Evolutionary conservation across 1,284 basidiomycete species (phyloP).

Genomic region (Cystobasidium pallidum): DNA sequence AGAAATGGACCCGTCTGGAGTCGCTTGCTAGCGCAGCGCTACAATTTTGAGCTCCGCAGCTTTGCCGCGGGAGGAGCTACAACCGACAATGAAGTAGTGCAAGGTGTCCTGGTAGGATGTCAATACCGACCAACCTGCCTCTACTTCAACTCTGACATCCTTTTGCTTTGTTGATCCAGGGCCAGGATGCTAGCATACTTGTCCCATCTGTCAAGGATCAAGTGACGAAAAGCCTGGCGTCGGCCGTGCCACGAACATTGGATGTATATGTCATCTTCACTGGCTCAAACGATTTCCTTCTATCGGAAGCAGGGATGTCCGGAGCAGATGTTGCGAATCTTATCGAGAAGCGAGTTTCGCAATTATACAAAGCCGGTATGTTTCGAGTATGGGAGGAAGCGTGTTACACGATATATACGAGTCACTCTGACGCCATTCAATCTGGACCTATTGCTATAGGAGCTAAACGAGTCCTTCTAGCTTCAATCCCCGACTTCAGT

Average conservation of each 20-base stretch:
- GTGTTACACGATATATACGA: too few species aligned
- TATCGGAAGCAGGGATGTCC: slow-evolving; percentile 8
- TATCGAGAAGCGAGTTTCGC: slow-evolving; percentile 15
- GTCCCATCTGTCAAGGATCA: slow-evolving; percentile 19
- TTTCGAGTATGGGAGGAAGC: too few species aligned
- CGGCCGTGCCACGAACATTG: background rate
- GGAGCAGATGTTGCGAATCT: slow-evolving; percentile 9
- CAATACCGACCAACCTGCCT: too few species aligned
- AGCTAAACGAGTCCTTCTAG: slow-evolving; percentile 17
- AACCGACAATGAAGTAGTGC: slow-evolving; percentile 21
- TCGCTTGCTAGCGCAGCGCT: slow-evolving; percentile 1
- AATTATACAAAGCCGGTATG: slow-evolving; percentile 23
- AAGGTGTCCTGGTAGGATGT: slow-evolving; percentile 3
- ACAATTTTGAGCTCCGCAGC: slow-evolving; percentile 21
- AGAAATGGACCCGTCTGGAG: slow-evolving; percentile 33
- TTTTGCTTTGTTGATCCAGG: background rate
- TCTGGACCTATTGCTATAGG: background rate
- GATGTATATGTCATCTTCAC: slow-evolving; percentile 12
- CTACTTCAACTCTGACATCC: background rate
- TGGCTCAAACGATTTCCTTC: slow-evolving; percentile 17
- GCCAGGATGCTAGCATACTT: slow-evolving; percentile 5
- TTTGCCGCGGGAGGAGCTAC: slow-evolving; percentile 37
- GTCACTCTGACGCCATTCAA: too few species aligned
- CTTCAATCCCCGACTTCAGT: slow-evolving; percentile 7
- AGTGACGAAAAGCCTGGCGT: background rate